Base-by-base conservation (phyloP, 2,329 filamentous ascomycete genomes). In the Colletotrichum theobromicola region DNA sequence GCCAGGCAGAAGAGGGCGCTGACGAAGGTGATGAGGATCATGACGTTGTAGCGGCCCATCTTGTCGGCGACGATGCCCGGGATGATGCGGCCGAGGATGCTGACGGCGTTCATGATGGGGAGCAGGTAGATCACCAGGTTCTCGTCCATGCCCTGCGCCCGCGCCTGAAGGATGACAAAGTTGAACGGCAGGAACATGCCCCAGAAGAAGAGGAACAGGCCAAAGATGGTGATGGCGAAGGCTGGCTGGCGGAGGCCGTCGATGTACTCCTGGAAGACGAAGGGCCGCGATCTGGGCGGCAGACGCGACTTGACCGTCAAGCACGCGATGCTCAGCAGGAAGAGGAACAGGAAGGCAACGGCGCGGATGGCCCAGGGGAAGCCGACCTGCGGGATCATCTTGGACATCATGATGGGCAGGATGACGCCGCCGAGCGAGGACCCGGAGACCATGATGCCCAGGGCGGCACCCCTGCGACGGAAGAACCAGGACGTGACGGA, bases 381-480 rank as follows among this genome's bases (percentile, higher is more conserved):
- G 0, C 86, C 86, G 50, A 87, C 80, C 4, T 72, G 46, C 32
- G 85, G 84, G 75, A 93, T 84, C 76, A 93, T 84, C 75, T 90
- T 85, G 74, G 90, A 83, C 70, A 85, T 88, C 74, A 94, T 87
- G 76, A 94, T 91, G 63, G 93, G 83, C 71, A 94, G 91, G 16
- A 90, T 84, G 60, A 87, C 84, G 28, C 90, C 90, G 4, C 90
- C 90, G 7, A 91, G 76, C 6, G 87, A 89, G 0, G 88, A 89
- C 7, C 90, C 90, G 4, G 88, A 85, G 4, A 88, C 87, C 77
- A 87, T 85, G 76, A 91, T 83, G 10, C 90, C 90, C 15, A 90
- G 86, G 10, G 89, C 90, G 37, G 87, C 82, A 26, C 87, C 89
- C 21, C 90, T 86, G 13, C 84, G 85, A 53, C 84, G 85, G 73